Base-by-base conservation (phyloP, 108 stramenopile species). In the Cyclotella atomus region DNA sequence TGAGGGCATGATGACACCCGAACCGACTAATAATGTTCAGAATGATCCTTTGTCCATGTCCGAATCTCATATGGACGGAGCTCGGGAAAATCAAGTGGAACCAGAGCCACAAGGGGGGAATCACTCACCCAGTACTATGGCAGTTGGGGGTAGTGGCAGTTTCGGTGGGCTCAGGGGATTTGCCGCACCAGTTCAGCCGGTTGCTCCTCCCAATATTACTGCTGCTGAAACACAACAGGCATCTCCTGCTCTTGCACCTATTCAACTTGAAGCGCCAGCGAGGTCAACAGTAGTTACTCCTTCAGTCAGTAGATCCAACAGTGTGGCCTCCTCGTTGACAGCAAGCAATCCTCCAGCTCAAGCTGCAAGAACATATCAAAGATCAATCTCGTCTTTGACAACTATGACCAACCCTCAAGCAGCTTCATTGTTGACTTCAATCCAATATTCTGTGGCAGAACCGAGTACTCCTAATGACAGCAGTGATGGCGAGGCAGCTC, bases 41-140 rank as follows among this genome's bases (percentile, higher is more conserved):
- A 77, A 77, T 45, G 78, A 79, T 72, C 78, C 78, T 19, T 70
- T 79, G 30, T 67, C 71, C 25, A 60, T 77, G 69, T 47, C 57
- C 61, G 34, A 59, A n/a, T 43, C 55, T 52, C 27, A 35, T 27
- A 45, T 34, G 55, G 46, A 56, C 14, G 38, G 23, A 24, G 8
- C 36, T 0, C 9, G 14, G 57, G 14, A 19, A 19, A 23, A n/a
- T 41, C 68, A 55, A 15, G 12, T 28, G n/a, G 6, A 20, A 45
- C 16, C 16, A 45, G 24, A 46, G 19, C 45, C 25, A 45, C 27
- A 28, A 14, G 32, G 56, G 56, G 19, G 61, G 61, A 19, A 62
- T 17, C 44, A 20, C 19, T 62, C 61, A 15, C 61, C 61, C 14
- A 32, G 28, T 29, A 50, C 49, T 47, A n/a, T 50, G 34, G 19